These are phyloP conservation scores for Elongisporangium senticosum DNA, from an alignment of 352 stramenopile genomes.

Conservation along the genomic window DNA sequence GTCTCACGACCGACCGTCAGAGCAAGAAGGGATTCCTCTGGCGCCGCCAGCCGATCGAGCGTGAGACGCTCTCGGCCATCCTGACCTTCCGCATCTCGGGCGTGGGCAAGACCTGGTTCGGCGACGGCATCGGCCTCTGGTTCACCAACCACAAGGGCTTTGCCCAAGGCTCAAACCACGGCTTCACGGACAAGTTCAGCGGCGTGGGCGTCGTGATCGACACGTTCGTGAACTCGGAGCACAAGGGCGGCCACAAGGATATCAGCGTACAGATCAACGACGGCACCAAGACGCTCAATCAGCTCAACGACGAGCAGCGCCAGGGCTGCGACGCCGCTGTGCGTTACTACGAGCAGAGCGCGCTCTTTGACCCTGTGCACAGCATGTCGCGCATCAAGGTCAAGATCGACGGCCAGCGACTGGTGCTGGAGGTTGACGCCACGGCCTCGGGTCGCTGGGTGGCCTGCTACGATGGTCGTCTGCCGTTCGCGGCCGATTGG, in stretches of 20 bases:
- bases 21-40: conserved; percentile 83
- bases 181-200: conserved; percentile 71
- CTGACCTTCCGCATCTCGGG: conserved; percentile 83
- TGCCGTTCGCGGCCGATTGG: conserved; percentile 69
- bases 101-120: conserved; percentile 78
- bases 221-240: conserved; percentile 82
- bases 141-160: conserved; percentile 61
- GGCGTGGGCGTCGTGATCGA: conserved; percentile 78
- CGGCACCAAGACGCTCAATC: conserved; percentile 57
- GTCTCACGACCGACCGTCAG: conserved; percentile 83
- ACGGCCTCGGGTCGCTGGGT: conserved; percentile 50
- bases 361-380: conserved; percentile 71
- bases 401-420: conserved; percentile 49
- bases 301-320: conserved; percentile 61
- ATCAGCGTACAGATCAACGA: conserved; percentile 81
- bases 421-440: conserved; percentile 71
- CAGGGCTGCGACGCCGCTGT: conserved; percentile 71
- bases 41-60: conserved; percentile 46
- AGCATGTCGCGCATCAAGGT: conserved; percentile 79
- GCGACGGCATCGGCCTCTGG: conserved; percentile 81
- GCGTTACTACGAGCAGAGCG: conserved; percentile 76
- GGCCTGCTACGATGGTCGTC: conserved; percentile 50
- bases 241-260: conserved; percentile 82
- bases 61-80: conserved; percentile 54
- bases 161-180: conserved; percentile 59